Evolutionary conservation across 352 stramenopile species (phyloP).

Genomic region (Phytophthora brassicae): DNA sequence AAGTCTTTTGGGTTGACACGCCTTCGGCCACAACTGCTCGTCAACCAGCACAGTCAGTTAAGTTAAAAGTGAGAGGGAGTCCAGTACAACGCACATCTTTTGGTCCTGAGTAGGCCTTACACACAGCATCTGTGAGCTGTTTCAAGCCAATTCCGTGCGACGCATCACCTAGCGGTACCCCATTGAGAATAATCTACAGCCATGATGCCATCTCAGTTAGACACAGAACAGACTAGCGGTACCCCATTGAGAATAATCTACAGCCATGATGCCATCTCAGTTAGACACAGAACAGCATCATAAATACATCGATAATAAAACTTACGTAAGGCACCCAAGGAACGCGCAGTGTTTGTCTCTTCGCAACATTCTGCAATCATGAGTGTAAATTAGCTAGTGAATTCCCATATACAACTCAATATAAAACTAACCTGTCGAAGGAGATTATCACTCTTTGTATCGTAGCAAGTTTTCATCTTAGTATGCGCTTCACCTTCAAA

Average conservation of each 20-base stretch:
- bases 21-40: slow-evolving; percentile 41
- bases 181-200: slow-evolving; percentile 62
- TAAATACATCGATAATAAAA: slow-evolving; percentile 4
- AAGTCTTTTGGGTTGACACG: slow-evolving; percentile 66
- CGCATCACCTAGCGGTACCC: slow-evolving; percentile 52
- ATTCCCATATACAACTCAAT: neutral
- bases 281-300: neutral
- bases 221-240: no score
- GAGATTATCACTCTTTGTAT: slow-evolving; percentile 55
- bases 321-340: slow-evolving; percentile 76
- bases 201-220: neutral
- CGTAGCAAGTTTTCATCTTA: slow-evolving; percentile 68
- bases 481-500: slow-evolving; percentile 50
- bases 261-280: neutral
- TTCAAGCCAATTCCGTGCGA: slow-evolving; percentile 67
- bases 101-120: slow-evolving; percentile 63
- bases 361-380: slow-evolving; percentile 44
- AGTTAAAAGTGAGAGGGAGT: neutral
- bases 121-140: slow-evolving; percentile 65
- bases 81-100: slow-evolving; percentile 32
- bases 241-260: slow-evolving; percentile 65
- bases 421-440: slow-evolving; percentile 47
- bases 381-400: slow-evolving; percentile 2
- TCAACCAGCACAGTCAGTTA: neutral
- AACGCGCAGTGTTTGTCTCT: slow-evolving; percentile 50